Percentiles rank a stretch among this genome's conserved stretches.
phyloP scores from a whole-genome alignment of 352 stramenopile genomes.

The Phytophthora sp. region DNA sequence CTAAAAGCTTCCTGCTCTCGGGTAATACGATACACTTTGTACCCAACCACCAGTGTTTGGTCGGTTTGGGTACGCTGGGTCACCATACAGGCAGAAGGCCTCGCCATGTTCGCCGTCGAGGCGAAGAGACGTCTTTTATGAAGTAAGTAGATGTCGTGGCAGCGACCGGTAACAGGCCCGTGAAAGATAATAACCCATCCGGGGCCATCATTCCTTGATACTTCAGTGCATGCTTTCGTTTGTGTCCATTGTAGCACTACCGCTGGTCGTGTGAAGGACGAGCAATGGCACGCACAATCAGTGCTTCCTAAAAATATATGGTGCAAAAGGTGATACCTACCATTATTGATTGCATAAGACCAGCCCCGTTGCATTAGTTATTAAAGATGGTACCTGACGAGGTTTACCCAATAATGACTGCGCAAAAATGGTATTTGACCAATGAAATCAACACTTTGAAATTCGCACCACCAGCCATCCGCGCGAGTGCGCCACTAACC shows the following conservation, averaged over 20 bases:
- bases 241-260: not conserved
- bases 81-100: not conserved
- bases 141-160: not conserved
- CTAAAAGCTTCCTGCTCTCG: not conserved
- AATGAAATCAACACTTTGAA: no score
- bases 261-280: not conserved
- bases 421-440: no score
- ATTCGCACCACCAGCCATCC: no score
- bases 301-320: no score
- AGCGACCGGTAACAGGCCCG: not conserved
- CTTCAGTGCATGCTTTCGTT: not conserved
- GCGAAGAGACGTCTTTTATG: not conserved
- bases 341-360: no score
- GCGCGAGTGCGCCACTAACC: no score
- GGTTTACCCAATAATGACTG: no score
- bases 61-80: not conserved
- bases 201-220: not conserved
- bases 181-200: not conserved
- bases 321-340: no score
- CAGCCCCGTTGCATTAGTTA: no score
- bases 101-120: not conserved
- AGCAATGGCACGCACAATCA: not conserved
- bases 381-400: no score
- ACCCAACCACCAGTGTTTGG: not conserved
- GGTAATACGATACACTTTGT: not conserved